Evolutionary conservation across 768 basidiomycete genomes (phyloP), one percentile per base, ranked within the genome.

Genomic region (Roridomyces roridus): DNA sequence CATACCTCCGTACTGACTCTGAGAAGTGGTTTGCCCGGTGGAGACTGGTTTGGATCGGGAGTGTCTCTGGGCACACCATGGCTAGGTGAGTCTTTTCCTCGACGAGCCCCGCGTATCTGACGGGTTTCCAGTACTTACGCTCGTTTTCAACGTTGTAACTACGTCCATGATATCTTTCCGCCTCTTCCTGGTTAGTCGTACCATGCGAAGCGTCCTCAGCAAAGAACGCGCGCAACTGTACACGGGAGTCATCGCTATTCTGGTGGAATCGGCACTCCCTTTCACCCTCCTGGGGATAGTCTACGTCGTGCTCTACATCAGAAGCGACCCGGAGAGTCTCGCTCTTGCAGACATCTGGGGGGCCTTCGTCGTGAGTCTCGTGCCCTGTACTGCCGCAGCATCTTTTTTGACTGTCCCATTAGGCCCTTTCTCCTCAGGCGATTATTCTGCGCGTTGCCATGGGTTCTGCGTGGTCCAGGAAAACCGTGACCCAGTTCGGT

Each of bases 121-220:
- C 14, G 29, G 14, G 29, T 14, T 31, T 31, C 65, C 66, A 40
- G 56, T 68, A 20, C 58, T 69, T 12, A 62, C 69, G 12, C 61
- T 74, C 55, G 55, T 59, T 25, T 59, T 73, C 45, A 74, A 73
- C 66, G 51, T 72, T 39, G 46, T 71, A 51, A 61, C 68, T 29
- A 72, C 73, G n/a, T 11, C 54, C 3, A 56, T 72, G 42, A 72
- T 74, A 52, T 66, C 62, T 41, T 41, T 23, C 17, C 72, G 72
- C 21, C 67, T 74, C 39, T 55, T 73, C 18, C 35, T 40, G 37
- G 45, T 67, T 15, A 29, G 25, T 28, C 25, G 29, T 14, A 28
- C 14, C 25, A 24, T 35, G 31, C 26, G 34, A 18, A 34, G 15
- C 31, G 20, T 47, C 5, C 55, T 69, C 21, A 50, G 63, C 17